phyloP scores from a whole-genome alignment of 306 rosid genomes.

The Potentilla sterilis region DNA sequence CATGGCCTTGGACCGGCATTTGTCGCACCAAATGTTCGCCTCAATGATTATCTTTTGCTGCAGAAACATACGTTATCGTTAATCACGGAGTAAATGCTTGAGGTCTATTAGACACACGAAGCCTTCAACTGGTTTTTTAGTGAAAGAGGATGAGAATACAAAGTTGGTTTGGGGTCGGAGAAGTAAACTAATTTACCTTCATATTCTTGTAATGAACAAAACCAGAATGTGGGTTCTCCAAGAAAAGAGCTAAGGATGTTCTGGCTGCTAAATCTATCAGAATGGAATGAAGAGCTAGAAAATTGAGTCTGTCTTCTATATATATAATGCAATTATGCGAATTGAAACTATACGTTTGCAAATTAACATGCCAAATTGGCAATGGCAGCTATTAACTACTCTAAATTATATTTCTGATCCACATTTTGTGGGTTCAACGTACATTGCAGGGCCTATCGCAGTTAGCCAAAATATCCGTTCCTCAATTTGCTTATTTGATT shows the following conservation, averaged over 20 bases:
- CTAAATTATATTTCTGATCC: background rate
- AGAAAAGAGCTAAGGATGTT: conserved; percentile 1
- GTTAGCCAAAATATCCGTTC: too few species aligned
- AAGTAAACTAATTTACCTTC: background rate
- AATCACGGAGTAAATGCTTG: too few species aligned
- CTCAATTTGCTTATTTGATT: background rate
- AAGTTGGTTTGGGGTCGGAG: background rate
- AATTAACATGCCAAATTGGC: background rate
- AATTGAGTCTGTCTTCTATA: background rate
- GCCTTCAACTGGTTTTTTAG: background rate
- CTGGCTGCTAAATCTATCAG: background rate
- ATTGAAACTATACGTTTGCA: background rate
- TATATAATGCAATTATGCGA: too few species aligned
- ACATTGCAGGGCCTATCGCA: too few species aligned
- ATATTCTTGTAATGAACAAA: background rate
- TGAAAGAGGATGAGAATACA: background rate
- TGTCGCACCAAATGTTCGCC: conserved; percentile 18
- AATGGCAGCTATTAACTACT: background rate
- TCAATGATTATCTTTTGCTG: conserved; percentile 34
- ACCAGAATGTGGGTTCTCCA: conserved; percentile 5
- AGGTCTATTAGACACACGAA: background rate
- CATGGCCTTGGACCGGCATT: conserved; percentile 25
- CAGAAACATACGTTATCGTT: conserved; percentile 1
- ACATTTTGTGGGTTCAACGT: background rate
- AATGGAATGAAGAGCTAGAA: conserved; percentile 1